These are phyloP conservation scores for Thelephora aurantiotincta DNA, from an alignment of 768 basidiomycete genomes.

Conservation along the genomic window DNA sequence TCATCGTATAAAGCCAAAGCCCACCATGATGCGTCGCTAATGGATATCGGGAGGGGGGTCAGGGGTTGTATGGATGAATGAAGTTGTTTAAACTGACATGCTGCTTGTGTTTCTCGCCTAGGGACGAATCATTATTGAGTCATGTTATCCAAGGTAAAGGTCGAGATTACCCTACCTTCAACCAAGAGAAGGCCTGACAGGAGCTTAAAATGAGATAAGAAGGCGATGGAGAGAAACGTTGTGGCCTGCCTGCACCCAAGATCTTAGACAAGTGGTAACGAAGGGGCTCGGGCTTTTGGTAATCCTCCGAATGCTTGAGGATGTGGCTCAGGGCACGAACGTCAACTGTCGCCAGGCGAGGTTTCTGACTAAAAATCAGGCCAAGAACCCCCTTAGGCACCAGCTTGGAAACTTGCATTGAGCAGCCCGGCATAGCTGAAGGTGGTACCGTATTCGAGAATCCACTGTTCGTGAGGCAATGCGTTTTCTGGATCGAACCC, in stretches of 20 bases:
- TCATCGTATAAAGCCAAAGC: background rate
- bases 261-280: constrained; percentile 5
- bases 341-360: background rate
- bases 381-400: background rate
- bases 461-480: no score
- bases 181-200: background rate
- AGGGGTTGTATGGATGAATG: background rate
- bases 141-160: no score
- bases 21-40: background rate
- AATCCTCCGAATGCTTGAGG: background rate
- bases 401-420: background rate
- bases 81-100: background rate
- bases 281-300: background rate
- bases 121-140: no score
- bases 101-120: background rate
- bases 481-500: no score
- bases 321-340: background rate
- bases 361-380: background rate
- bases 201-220: background rate
- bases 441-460: background rate
- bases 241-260: background rate
- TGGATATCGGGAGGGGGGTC: background rate
- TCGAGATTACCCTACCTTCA: background rate
- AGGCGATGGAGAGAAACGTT: background rate
- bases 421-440: background rate